phyloP scores from a whole-genome alignment of 768 basidiomycete genomes.

The Trametopsis cervina region DNA sequence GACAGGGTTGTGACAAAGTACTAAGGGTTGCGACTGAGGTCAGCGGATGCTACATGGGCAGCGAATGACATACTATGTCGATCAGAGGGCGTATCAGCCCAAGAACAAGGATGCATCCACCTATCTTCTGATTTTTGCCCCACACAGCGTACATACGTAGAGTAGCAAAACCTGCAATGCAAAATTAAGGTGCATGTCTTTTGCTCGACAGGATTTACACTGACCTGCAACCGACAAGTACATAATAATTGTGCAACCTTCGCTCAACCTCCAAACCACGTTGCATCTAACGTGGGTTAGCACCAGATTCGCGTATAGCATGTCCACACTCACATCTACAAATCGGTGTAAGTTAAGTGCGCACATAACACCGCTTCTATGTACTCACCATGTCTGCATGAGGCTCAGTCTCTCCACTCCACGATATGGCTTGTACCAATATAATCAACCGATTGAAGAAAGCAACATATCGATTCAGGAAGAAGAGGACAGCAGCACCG shows the following conservation, averaged over 20 bases:
- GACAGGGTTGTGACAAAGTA: conserved; percentile 1
- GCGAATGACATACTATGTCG: conserved; percentile 1
- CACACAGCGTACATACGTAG: conserved; percentile 6
- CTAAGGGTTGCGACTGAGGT: neutral
- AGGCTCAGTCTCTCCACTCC: neutral
- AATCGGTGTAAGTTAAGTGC: neutral
- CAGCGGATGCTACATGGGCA: neutral
- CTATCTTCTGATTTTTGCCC: neutral
- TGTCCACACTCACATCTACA: neutral
- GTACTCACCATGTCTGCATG: neutral
- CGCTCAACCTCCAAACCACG: conserved; percentile 1
- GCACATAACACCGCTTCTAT: neutral
- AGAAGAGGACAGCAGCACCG: conserved; percentile 4
- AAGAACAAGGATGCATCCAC: neutral
- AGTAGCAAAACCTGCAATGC: conserved; percentile 1
- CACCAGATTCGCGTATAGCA: no score
- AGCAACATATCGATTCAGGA: conserved; percentile 7
- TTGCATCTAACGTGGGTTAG: conserved; percentile 1
- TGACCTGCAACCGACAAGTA: conserved; percentile 3
- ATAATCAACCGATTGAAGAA: conserved; percentile 1
- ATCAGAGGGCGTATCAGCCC: conserved; percentile 1
- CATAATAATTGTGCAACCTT: conserved; percentile 3
- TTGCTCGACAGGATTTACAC: neutral
- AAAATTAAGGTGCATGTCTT: neutral
- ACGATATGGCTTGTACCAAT: conserved; percentile 1